A percentile compares a stretch with the other conserved stretches of the same genome.
Evolutionary conservation across 805 yeast genomes (phyloP).

Genomic region (Yarrowia alimentaria): DNA sequence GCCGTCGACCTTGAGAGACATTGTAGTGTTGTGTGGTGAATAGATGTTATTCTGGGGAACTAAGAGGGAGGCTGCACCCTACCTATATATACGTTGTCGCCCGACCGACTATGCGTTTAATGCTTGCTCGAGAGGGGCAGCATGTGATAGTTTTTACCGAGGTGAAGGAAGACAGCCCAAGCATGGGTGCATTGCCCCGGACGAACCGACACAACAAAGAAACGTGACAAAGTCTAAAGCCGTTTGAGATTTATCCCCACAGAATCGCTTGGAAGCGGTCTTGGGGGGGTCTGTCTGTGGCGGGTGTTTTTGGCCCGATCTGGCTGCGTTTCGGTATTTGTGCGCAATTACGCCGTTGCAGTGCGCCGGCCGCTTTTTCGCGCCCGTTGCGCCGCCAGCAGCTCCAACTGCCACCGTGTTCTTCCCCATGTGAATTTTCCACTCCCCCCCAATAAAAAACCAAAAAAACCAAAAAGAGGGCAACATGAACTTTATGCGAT

Average conservation of each 20-base stretch:
- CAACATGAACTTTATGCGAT: not conserved
- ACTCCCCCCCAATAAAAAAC: conserved; percentile 14
- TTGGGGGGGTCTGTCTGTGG: not conserved
- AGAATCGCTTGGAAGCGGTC: conserved; percentile 1
- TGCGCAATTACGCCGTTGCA: too few species aligned
- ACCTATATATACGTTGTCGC: conserved; percentile 20
- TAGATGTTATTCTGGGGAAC: conserved; percentile 8
- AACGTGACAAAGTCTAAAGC: conserved; percentile 24
- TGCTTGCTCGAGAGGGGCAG: conserved; percentile 28
- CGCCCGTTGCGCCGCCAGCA: not conserved
- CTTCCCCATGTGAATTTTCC: conserved; percentile 26
- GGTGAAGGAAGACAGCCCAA: conserved; percentile 25
- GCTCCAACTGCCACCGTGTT: conserved; percentile 14
- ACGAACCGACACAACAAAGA: conserved; percentile 27
- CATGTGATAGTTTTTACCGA: conserved; percentile 28
- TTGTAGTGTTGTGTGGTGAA: conserved; percentile 22
- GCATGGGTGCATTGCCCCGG: conserved; percentile 23
- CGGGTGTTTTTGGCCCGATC: too few species aligned
- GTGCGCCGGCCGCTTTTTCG: too few species aligned
- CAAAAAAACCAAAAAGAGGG: conserved; percentile 19
- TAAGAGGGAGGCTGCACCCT: conserved; percentile 6
- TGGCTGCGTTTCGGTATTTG: too few species aligned
- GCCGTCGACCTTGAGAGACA: conserved; percentile 33
- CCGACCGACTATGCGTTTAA: conserved; percentile 17
- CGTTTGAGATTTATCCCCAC: conserved; percentile 23